These are phyloP conservation scores for Trichoderma hamatum DNA, from an alignment of 2,329 filamentous ascomycete genomes.

Conservation along the genomic window DNA sequence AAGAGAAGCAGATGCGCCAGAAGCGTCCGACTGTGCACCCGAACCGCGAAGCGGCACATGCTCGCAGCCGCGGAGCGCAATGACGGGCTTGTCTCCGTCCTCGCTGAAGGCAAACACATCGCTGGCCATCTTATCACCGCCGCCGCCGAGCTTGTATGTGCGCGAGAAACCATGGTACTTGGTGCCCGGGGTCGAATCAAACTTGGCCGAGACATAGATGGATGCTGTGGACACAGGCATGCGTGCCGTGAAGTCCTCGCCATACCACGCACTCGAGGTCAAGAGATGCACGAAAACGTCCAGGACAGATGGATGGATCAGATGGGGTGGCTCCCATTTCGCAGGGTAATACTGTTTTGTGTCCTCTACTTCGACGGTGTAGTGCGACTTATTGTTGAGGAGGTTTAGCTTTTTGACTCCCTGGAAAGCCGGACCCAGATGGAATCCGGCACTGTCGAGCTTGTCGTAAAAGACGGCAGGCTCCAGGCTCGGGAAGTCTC, in stretches of 20 bases:
- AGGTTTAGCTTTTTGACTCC: neutral
- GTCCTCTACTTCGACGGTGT: neutral
- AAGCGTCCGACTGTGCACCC: neutral
- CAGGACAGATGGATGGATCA: neutral
- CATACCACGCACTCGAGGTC: neutral
- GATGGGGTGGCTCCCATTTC: neutral
- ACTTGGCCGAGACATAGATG: neutral
- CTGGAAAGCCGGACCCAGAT: neutral
- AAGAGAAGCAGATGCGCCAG: neutral
- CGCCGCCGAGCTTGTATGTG: neutral
- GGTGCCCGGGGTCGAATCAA: neutral
- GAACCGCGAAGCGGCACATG: neutral
- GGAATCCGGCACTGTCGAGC: neutral
- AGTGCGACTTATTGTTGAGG: neutral
- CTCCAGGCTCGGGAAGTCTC: neutral
- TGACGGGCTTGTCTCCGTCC: neutral
- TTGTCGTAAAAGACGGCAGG: neutral
- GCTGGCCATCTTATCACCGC: conserved; percentile 1
- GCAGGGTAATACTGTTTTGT: neutral
- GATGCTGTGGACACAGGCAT: neutral
- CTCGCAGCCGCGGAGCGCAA: neutral
- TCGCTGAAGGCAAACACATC: neutral
- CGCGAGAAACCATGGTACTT: neutral
- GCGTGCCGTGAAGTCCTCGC: neutral
- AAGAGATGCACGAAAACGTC: neutral